Evolutionary conservation across 805 yeast genomes (phyloP).

Genomic region (Yueomyces sinensis): DNA sequence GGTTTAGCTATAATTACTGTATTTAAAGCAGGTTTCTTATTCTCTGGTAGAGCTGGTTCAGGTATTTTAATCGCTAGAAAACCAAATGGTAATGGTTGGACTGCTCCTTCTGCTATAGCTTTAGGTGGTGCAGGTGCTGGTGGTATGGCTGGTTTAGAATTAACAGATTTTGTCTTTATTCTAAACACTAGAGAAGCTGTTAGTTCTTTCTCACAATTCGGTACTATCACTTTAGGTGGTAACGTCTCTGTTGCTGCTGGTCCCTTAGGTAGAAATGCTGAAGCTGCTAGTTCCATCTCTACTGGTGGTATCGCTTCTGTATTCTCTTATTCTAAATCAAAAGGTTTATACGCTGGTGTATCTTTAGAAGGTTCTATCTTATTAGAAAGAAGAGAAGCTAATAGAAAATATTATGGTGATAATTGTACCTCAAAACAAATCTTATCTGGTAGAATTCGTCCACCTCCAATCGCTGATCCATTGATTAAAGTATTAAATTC

Average conservation of each 20-base stretch:
- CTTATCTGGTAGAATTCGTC: slow-evolving; percentile 74
- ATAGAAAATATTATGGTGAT: slow-evolving; percentile 84
- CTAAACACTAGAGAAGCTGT: slow-evolving; percentile 81
- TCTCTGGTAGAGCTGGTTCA: slow-evolving; percentile 95
- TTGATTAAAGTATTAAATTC: slow-evolving; percentile 77
- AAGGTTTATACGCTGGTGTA: slow-evolving; percentile 95
- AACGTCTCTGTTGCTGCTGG: slow-evolving; percentile 95
- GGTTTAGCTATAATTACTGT: slow-evolving; percentile 89
- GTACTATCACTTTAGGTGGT: slow-evolving; percentile 91
- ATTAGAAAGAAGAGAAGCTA: slow-evolving; percentile 95
- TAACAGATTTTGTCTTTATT: slow-evolving; percentile 92
- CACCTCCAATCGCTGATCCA: slow-evolving; percentile 85
- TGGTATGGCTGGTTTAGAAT: slow-evolving; percentile 92
- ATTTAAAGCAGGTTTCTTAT: slow-evolving; percentile 90
- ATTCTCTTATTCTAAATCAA: slow-evolving; percentile 87
- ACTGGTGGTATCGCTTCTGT: slow-evolving; percentile 78
- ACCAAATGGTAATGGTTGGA: slow-evolving; percentile 94
- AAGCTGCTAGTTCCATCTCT: slow-evolving; percentile 93
- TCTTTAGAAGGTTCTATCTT: slow-evolving; percentile 94
- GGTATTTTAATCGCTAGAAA: slow-evolving; percentile 90
- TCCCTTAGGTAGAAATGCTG: slow-evolving; percentile 94
- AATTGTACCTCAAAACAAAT: slow-evolving; percentile 80
- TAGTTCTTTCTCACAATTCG: slow-evolving; percentile 83
- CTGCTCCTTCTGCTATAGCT: slow-evolving; percentile 90
- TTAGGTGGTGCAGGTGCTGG: slow-evolving; percentile 99